Evolutionary conservation across 2,329 filamentous ascomycete species (phyloP).

Genomic region (Tricladium varicosporioides): DNA sequence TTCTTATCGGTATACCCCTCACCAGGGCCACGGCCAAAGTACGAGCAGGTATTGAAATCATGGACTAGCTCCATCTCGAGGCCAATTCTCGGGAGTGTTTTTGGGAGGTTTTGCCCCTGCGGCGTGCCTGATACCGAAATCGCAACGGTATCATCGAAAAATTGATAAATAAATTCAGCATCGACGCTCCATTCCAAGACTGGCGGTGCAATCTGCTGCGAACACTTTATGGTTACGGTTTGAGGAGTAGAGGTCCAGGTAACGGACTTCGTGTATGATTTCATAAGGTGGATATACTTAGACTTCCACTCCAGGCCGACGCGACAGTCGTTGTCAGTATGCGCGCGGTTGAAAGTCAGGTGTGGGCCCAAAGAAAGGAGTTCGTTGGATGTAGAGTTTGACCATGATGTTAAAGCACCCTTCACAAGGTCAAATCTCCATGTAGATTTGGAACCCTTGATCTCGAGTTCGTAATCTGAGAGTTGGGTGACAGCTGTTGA

Average conservation of each 20-base stretch:
- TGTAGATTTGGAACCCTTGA: constrained; percentile 37
- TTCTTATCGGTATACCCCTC: constrained; percentile 69
- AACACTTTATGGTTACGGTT: constrained; percentile 43
- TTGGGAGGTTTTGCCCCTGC: constrained; percentile 46
- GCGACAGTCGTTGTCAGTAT: constrained; percentile 59
- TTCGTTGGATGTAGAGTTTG: not conserved
- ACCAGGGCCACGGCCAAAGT: constrained; percentile 67
- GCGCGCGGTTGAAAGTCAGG: constrained; percentile 60
- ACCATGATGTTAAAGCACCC: constrained; percentile 9
- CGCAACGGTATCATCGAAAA: constrained; percentile 45
- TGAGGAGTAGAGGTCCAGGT: constrained; percentile 34
- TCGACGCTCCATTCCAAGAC: constrained; percentile 59
- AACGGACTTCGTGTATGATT: constrained; percentile 45
- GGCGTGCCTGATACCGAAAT: constrained; percentile 46
- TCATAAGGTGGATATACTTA: constrained; percentile 42
- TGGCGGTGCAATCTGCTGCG: constrained; percentile 49
- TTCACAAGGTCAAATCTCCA: constrained; percentile 43
- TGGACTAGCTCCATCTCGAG: constrained; percentile 52
- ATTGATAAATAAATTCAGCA: constrained; percentile 49
- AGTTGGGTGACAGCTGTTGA: constrained; percentile 13
- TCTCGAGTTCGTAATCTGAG: constrained; percentile 28
- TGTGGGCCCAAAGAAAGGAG: constrained; percentile 36
- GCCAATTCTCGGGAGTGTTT: constrained; percentile 60
- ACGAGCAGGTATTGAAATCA: constrained; percentile 48
- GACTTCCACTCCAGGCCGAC: constrained; percentile 1